Percentiles rank a stretch among this genome's conserved stretches.
These are phyloP conservation scores for Suhomyces prunicola DNA, from an alignment of 805 yeast genomes.

Conservation along the genomic window DNA sequence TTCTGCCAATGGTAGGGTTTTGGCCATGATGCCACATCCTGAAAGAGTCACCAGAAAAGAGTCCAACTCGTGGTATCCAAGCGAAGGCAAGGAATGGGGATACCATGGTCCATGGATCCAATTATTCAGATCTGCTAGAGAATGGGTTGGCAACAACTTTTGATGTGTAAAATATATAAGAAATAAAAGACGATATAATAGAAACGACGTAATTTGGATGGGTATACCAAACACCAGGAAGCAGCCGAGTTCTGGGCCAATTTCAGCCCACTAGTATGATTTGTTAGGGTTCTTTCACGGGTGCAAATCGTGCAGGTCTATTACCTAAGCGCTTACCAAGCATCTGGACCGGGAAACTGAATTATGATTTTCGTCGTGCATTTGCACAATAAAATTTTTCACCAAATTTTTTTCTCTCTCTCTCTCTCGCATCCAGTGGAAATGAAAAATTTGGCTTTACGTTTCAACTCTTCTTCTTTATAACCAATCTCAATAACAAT, in stretches of 20 bases:
- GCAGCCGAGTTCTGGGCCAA: background rate
- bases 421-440: background rate
- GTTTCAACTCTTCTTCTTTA: background rate
- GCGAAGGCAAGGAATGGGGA: conserved; percentile 61
- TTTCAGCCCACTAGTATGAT: background rate
- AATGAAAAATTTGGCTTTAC: background rate
- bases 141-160: conserved; percentile 68
- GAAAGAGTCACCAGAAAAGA: conserved; percentile 89
- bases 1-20: conserved; percentile 88
- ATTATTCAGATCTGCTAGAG: conserved; percentile 87
- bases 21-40: conserved; percentile 99
- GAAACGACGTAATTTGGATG: background rate
- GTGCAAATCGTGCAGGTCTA: background rate
- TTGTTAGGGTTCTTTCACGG: background rate
- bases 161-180: conserved; percentile 5
- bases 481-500: conserved; percentile 12
- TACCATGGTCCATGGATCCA: conserved; percentile 95
- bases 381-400: conserved; percentile 1
- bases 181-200: background rate
- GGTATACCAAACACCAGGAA: background rate
- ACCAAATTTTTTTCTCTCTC: background rate
- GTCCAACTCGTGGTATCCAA: conserved; percentile 88
- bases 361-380: background rate
- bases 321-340: conserved; percentile 3
- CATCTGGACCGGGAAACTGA: background rate